Percentiles rank a stretch among this genome's conserved stretches.
Evolutionary conservation across 2,329 filamentous ascomycete genomes (phyloP).

Genomic region (Penicillium capsulatum): DNA sequence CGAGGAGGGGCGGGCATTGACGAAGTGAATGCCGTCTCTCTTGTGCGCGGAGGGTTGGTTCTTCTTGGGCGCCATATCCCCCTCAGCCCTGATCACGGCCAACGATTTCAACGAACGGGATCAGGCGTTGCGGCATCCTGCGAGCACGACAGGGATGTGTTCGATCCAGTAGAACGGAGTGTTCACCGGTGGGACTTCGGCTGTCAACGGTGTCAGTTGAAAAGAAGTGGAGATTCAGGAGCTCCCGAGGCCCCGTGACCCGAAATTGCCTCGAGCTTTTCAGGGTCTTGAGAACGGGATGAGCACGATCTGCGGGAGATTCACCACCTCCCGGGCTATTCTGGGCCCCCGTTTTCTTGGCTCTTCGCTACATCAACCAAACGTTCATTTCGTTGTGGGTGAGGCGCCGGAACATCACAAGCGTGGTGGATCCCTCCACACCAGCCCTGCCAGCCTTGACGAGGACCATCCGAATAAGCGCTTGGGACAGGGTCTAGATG

Average conservation of each 20-base stretch:
- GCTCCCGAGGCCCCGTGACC: neutral
- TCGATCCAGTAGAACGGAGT: neutral
- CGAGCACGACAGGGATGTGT: neutral
- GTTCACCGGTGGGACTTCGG: neutral
- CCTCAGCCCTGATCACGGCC: slow-evolving; percentile 11
- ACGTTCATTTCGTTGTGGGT: no score
- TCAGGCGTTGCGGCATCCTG: slow-evolving; percentile 19
- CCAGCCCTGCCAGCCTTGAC: no score
- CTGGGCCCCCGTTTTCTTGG: no score
- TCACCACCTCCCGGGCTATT: no score
- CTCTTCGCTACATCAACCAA: neutral
- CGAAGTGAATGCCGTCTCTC: slow-evolving; percentile 30
- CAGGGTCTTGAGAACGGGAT: no score
- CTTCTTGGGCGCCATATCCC: slow-evolving; percentile 23
- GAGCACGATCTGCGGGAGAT: no score
- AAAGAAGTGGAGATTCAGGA: neutral
- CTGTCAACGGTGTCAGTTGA: neutral
- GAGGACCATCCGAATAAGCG: no score
- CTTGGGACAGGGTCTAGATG: no score
- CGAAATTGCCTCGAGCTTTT: no score
- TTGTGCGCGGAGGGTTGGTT: slow-evolving; percentile 17
- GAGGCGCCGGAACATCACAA: neutral
- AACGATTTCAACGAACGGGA: slow-evolving; percentile 2
- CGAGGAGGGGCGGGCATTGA: slow-evolving; percentile 32
- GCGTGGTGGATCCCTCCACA: no score